Percentiles rank a stretch among this genome's conserved stretches.
These are phyloP conservation scores for Aquilaria agallochum DNA, from an alignment of 441 rosid species.

Conservation along the genomic window DNA sequence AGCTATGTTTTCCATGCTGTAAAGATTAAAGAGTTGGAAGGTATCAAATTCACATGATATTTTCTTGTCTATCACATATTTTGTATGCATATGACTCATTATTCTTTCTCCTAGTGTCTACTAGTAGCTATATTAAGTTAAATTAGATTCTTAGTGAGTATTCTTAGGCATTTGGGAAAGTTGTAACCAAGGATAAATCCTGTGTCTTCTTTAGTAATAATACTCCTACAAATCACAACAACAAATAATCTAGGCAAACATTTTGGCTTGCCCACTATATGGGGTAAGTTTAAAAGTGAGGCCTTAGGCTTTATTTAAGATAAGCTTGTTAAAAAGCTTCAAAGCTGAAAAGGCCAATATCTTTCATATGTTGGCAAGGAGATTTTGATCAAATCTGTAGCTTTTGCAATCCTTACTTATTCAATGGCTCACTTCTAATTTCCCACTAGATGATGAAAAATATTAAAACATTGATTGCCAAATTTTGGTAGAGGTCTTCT, in stretches of 20 bases:
- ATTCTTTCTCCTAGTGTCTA: not conserved
- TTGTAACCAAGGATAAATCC: not conserved
- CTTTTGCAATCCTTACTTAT: not conserved
- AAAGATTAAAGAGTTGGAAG: not conserved
- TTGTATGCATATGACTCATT: not conserved
- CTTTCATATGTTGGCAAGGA: not conserved
- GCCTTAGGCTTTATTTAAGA: too few species aligned
- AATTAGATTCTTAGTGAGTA: not conserved
- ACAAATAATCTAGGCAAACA: not conserved
- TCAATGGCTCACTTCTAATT: not conserved
- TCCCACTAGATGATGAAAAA: not conserved
- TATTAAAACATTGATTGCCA: not conserved
- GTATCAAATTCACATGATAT: not conserved
- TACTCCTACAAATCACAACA: not conserved
- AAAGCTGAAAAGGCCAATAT: not conserved
- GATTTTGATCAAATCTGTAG: conserved; percentile 3
- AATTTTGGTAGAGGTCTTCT: not conserved
- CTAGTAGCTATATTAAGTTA: not conserved
- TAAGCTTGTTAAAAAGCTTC: not conserved
- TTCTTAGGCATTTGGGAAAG: not conserved
- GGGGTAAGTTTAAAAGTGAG: too few species aligned
- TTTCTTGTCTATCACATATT: not conserved
- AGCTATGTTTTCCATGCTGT: not conserved
- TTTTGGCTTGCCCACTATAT: not conserved
- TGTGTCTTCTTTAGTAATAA: not conserved